phyloP scores from a whole-genome alignment of 495 filamentous ascomycete genomes.

The Schizothecium vesticola region DNA sequence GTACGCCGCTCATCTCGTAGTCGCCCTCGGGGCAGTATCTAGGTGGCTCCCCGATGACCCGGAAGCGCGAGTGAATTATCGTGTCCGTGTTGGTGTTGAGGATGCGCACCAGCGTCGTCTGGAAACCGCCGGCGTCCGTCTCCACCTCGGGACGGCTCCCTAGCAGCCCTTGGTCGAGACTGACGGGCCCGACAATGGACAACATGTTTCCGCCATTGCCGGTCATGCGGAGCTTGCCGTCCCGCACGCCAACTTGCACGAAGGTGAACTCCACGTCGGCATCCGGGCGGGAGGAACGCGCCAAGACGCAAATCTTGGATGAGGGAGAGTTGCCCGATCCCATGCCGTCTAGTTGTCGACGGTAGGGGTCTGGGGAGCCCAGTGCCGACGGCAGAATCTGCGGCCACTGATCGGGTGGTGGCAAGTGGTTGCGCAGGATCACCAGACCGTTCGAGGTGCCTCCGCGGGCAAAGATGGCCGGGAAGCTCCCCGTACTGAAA shows the following conservation, averaged over 20 bases:
- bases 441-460: constrained; percentile 68
- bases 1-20: constrained; percentile 64
- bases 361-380: constrained; percentile 63
- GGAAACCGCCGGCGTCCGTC: constrained; percentile 15
- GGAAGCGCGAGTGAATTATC: constrained; percentile 44
- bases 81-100: constrained; percentile 50
- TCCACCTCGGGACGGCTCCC: constrained; percentile 10
- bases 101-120: constrained; percentile 33
- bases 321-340: constrained; percentile 65
- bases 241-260: constrained; percentile 58
- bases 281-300: constrained; percentile 38
- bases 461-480: constrained; percentile 66
- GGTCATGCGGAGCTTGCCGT: constrained; percentile 54
- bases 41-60: constrained; percentile 42
- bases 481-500: constrained; percentile 30
- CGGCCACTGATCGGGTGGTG: constrained; percentile 44
- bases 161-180: constrained; percentile 51
- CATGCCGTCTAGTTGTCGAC: constrained; percentile 66
- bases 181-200: constrained; percentile 60
- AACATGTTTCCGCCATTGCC: constrained; percentile 76
- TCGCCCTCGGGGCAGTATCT: constrained; percentile 40
- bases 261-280: constrained; percentile 72
- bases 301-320: constrained; percentile 65
- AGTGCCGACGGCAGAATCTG: constrained; percentile 56
- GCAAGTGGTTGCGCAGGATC: constrained; percentile 51